Base-by-base conservation (phyloP, 768 basidiomycete species). In the Boletus bicolor region DNA sequence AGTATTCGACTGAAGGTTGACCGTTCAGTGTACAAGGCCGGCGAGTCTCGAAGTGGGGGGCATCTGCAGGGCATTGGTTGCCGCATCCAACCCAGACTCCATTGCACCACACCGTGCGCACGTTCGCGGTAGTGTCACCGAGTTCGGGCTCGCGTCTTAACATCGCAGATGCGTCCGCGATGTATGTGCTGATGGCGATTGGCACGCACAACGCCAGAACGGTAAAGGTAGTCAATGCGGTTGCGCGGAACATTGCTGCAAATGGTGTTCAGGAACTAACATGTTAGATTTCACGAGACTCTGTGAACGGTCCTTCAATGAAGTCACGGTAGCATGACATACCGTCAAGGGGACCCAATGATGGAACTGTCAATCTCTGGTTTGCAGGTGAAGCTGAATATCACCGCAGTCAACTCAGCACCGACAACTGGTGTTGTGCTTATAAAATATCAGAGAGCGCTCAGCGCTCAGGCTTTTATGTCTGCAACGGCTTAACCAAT, bases 81-180 rank as follows among this genome's bases (percentile, higher is more conserved):
- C 59, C 53, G n/a, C 53, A 58, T 19, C 44, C 63, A 24, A 38
- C 24, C 55, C 59, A 58, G 44, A 53, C 5, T 21, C 60, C 53
- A 21, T 45, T 35, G 44, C 47, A 62, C 57, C 54, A 52, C 5
- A 54, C 30, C 26, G 53, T 39, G 19, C 24, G 35, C 35, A 14
- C 17, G 49, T 43, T 17, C 21, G 28, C 35, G 7, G 7, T 21
- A 24, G 12, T 19, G 8, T 26, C 53, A 26, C 37, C 37, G 3
- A 19, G 44, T 32, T 41, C 19, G 28, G 17, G 39, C 7, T 35
- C 24, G 26, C 19, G 32, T 17, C 21, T 12, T 0, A 36, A 24
- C n/a, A 24, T 34, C 12, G 26, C 28, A 21, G 47, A 44, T 14
- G 52, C 38, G 12, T 47, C 42, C 12, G 43, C 28, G 11, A 45